Evolutionary conservation across 2,329 filamentous ascomycete species (phyloP).

Genomic region (Neofusicoccum ribis): DNA sequence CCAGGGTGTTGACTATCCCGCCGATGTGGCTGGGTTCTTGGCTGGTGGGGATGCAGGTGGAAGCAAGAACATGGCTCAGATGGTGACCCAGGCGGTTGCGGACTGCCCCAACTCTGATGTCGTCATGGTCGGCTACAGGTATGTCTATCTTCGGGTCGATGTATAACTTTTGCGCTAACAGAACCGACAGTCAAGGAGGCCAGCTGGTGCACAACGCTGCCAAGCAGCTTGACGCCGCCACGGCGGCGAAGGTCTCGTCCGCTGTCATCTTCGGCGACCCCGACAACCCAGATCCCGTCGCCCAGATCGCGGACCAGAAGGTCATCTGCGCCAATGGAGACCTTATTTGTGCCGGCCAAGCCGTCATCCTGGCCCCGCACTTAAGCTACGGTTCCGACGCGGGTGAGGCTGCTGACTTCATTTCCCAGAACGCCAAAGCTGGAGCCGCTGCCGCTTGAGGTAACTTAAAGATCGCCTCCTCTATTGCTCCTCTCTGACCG

Average conservation of each 20-base stretch:
- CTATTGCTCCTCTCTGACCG: too few relatives aligned
- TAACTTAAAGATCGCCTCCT: not conserved
- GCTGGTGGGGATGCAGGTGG: slow-evolving; percentile 44
- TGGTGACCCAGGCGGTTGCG: slow-evolving; percentile 40
- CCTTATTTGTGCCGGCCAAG: slow-evolving; percentile 35
- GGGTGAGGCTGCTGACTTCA: slow-evolving; percentile 32
- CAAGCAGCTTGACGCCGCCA: not conserved
- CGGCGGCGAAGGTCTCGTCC: not conserved
- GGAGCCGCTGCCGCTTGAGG: not conserved
- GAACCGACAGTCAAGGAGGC: slow-evolving; percentile 35
- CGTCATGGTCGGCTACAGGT: slow-evolving; percentile 52
- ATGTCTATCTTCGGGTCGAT: too few relatives aligned
- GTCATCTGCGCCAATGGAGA: slow-evolving; percentile 38
- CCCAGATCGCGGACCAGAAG: slow-evolving; percentile 33
- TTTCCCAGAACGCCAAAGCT: not conserved
- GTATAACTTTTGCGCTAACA: not conserved
- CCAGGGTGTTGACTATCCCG: slow-evolving; percentile 58
- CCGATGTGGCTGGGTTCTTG: slow-evolving; percentile 46
- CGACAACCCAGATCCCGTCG: slow-evolving; percentile 36
- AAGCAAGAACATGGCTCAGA: slow-evolving; percentile 47
- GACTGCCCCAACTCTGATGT: slow-evolving; percentile 49
- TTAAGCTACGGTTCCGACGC: slow-evolving; percentile 36
- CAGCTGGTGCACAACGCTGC: slow-evolving; percentile 49
- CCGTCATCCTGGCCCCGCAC: slow-evolving; percentile 34
- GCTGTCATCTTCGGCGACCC: slow-evolving; percentile 34